Conservation (phyloP, 2,329 filamentous ascomycete genomes). For the Rhynchosporium graminicola region DNA sequence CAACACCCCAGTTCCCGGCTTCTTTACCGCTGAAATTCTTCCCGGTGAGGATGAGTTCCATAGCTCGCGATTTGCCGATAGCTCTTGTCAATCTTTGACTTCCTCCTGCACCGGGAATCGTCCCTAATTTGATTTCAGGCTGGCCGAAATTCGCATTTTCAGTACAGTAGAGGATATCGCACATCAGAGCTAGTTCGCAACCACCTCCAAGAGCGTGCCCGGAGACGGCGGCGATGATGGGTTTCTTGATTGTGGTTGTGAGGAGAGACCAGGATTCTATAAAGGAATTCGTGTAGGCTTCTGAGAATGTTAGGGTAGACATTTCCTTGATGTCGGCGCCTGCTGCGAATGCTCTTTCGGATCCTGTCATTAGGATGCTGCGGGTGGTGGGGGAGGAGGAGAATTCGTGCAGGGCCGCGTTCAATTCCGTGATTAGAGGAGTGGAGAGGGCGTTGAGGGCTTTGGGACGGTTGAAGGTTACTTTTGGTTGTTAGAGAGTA, state of each 20-base stretch:
- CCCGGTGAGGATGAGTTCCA: conserved; percentile 89
- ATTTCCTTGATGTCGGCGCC: conserved; percentile 99
- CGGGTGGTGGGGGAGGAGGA: conserved; percentile 69
- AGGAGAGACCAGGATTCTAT: conserved; percentile 94
- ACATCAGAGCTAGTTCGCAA: conserved; percentile 97
- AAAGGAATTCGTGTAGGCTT: conserved; percentile 87
- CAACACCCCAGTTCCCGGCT: conserved; percentile 88
- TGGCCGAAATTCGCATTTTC: conserved; percentile 88
- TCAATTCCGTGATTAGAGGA: conserved; percentile 87
- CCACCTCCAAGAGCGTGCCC: conserved; percentile 94
- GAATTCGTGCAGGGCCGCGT: conserved; percentile 71
- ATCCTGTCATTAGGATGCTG: conserved; percentile 85
- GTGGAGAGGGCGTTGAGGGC: conserved; percentile 92
- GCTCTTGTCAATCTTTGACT: conserved; percentile 84
- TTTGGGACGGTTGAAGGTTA: conserved; percentile 91
- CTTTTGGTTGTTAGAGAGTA: conserved; percentile 48
- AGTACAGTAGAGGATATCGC: conserved; percentile 90
- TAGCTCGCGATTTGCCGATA: conserved; percentile 80
- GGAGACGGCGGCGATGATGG: conserved; percentile 90
- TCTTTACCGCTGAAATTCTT: conserved; percentile 81
- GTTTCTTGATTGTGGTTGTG: conserved; percentile 83
- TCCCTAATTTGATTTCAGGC: conserved; percentile 94
- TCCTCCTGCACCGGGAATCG: conserved; percentile 88
- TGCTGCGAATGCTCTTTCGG: conserved; percentile 86
- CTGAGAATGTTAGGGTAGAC: conserved; percentile 85